Evolutionary conservation across 768 basidiomycete species (phyloP).

Genomic region (Phylloporus sp.): DNA sequence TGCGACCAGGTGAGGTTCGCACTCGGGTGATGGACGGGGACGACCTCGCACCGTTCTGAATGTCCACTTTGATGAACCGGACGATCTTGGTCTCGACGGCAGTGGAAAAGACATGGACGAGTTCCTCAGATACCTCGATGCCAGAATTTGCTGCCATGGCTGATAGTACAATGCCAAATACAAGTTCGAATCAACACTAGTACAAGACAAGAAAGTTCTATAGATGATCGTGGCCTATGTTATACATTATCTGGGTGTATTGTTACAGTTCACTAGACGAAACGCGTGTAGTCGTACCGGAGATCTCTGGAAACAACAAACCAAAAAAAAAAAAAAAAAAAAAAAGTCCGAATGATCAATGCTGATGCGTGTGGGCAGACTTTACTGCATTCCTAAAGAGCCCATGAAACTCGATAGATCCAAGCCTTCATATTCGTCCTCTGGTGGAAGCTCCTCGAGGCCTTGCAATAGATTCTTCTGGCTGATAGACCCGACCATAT

Average conservation of each 20-base stretch:
- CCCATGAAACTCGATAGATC: slow-evolving; percentile 88
- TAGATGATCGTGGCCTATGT: slow-evolving; percentile 23
- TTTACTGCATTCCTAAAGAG: slow-evolving; percentile 56
- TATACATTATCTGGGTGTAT: slow-evolving; percentile 34
- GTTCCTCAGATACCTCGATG: slow-evolving; percentile 58
- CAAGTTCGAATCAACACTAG: neutral
- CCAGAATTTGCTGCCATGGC: slow-evolving; percentile 73
- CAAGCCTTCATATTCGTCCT: slow-evolving; percentile 88
- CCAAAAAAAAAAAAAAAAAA: slow-evolving; percentile 13
- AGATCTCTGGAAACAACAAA: slow-evolving; percentile 11
- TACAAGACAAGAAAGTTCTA: slow-evolving; percentile 14
- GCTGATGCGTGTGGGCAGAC: slow-evolving; percentile 3
- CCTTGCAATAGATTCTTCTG: slow-evolving; percentile 87
- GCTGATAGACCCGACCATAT: slow-evolving; percentile 52
- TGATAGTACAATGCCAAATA: neutral
- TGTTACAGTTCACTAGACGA: slow-evolving; percentile 33
- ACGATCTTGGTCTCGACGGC: slow-evolving; percentile 47
- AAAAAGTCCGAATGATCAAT: slow-evolving; percentile 17
- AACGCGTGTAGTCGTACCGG: slow-evolving; percentile 27
- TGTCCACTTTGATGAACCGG: slow-evolving; percentile 76
- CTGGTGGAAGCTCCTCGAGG: slow-evolving; percentile 85
- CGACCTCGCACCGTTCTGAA: slow-evolving; percentile 60
- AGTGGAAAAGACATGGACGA: slow-evolving; percentile 53
- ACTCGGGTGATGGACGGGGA: slow-evolving; percentile 4
- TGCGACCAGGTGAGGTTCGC: slow-evolving; percentile 23